Evolutionary conservation across 768 basidiomycete genomes (phyloP), one percentile per base, ranked within the genome.

Genomic region (Trametes gibbosa): DNA sequence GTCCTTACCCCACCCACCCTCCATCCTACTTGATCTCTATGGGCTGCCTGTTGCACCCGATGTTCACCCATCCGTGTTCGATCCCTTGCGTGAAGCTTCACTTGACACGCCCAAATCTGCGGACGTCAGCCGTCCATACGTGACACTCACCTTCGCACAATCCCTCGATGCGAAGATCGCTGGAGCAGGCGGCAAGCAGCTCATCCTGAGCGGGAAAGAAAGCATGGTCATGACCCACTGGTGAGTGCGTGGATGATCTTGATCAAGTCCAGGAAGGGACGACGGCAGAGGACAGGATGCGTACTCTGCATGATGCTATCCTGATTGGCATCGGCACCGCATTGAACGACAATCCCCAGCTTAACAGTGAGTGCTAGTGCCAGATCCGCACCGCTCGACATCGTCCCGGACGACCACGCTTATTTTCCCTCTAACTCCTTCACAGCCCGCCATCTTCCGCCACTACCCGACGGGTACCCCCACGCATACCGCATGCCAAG

Each of bases 181-280:
- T 0, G 93, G 90, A 2, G 73, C 73, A 5, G 76, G 78, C 8
- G 87, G 92, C 12, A 76, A 74, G 55, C 94, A 95, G 74, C 81
- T 99, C 35, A 80, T 81, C 29, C 77, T 99, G 39, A 95, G 92
- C 64, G 92, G 96, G 7, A 74, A 77, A 46, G 90, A 97, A 66
- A 93, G 90, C 72, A 88, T 95, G 86, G 63, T 82, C 41, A 92
- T 99, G 89, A 98, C 96, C 12, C 96, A 98, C 72, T 90, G 91
- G 95, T 93, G 67, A 62, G 81, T 64, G 40, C 27, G 24, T 14
- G 10, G 9, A 48, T 21, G 9, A 45, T 45, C 19, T 6, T 12
- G n/a, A 25, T 12, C 8, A 5, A 19, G 29, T 32, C 14, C 27
- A 3, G 27, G 23, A 23, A 47, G 21, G 24, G 14, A 17, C 9